Base-by-base conservation (phyloP, 2,329 filamentous ascomycete species). In the Ceratocystis destructans region DNA sequence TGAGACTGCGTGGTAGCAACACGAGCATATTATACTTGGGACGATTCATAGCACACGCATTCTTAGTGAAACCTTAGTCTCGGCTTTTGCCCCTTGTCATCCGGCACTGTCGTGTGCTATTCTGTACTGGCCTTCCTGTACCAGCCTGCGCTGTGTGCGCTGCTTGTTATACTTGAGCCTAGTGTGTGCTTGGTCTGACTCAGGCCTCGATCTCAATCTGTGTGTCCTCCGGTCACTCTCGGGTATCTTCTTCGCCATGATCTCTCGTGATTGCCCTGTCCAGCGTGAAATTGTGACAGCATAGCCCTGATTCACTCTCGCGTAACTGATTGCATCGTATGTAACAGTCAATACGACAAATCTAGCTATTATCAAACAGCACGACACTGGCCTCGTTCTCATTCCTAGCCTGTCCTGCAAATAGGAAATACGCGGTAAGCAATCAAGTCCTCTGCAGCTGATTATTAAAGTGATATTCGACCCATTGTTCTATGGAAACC, bases 11-110 rank as follows among this genome's bases (percentile, higher is more conserved):
- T 20, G 17, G 55, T 12, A 7, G 28, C 28, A 59, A 59, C 55
- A 59, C 55, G 55, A 59, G 55, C 28, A 37, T 37, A 59, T 59
- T 59, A 59, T 59, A 37, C 55, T 59, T 59, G 55, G 28, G 55
- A 59, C 55, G 55, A 59, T 37, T 59, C 55, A 59, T 31, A 59
- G 55, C 8, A 59, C 55, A 59, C 12, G 17, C 25, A 37, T 37
- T n/a, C 17, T n/a, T 59, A 31, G 55, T 37, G 28, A 37, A 59
- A 59, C 28, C 17, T 3, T 20, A 8, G 55, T 59, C 55, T 59
- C 55, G 55, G 55, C 55, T 59, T 59, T 37, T 31, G 55, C 28
- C 55, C 15, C 55, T 59, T 59, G 55, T 59, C 55, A 59, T 3
- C 55, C 25, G 55, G 55, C n/a, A 59, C 31, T 28, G 55, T 53